Conservation (phyloP, 2,329 filamentous ascomycete species). For the Phialophora tarda region DNA sequence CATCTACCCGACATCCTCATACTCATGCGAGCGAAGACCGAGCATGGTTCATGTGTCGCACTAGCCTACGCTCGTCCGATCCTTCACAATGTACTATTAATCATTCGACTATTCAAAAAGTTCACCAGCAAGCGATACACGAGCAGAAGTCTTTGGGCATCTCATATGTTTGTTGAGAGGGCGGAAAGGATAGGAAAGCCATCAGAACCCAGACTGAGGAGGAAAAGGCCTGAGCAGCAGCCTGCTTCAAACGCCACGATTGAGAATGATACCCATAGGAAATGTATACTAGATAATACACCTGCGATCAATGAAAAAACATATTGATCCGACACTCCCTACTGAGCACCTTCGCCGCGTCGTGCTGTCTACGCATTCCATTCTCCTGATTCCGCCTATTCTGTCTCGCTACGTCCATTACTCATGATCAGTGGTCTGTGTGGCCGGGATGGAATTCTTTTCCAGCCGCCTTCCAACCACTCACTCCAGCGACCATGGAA, state of each 20-base stretch:
- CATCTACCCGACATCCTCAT: slow-evolving; percentile 10
- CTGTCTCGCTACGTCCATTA: neutral
- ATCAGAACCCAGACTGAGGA: slow-evolving; percentile 17
- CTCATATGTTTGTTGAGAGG: slow-evolving; percentile 4
- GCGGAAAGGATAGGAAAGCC: neutral
- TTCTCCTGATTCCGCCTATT: neutral
- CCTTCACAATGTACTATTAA: neutral
- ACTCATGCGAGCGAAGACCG: slow-evolving; percentile 21
- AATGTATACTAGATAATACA: slow-evolving; percentile 15
- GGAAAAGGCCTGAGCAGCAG: slow-evolving; percentile 9
- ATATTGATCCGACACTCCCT: neutral
- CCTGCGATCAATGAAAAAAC: slow-evolving; percentile 7
- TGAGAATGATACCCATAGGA: slow-evolving; percentile 12
- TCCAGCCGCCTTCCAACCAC: no score
- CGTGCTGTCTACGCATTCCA: neutral
- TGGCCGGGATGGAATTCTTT: neutral
- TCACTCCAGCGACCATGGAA: neutral
- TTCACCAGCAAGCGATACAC: slow-evolving; percentile 2
- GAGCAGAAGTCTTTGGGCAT: neutral
- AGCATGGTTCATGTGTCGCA: slow-evolving; percentile 30
- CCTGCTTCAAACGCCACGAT: slow-evolving; percentile 11
- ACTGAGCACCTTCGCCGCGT: neutral
- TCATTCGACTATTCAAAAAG: neutral
- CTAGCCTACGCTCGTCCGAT: neutral
- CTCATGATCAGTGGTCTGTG: neutral